Conservation (phyloP, 306 rosid genomes). For the Fragaria ananassa region DNA sequence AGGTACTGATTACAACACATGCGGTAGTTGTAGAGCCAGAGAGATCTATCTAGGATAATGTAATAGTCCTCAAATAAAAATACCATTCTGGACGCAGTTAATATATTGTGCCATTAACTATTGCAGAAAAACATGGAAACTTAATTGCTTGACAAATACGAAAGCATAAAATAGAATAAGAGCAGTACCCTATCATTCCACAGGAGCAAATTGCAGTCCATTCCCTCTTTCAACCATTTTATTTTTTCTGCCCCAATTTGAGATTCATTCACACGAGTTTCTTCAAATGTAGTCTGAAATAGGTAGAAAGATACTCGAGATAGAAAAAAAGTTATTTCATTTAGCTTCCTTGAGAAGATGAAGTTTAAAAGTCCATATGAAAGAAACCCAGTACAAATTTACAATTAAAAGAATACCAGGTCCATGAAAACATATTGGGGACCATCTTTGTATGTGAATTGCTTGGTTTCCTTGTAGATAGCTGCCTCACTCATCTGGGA, state of each 20-base stretch:
- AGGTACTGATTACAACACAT: slow-evolving; percentile 18
- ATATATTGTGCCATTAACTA: not conserved
- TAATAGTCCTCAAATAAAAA: slow-evolving; percentile 6
- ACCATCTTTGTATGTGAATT: slow-evolving; percentile 92
- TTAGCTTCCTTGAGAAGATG: slow-evolving; percentile 24
- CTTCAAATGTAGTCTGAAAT: slow-evolving; percentile 71
- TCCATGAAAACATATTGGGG: slow-evolving; percentile 94
- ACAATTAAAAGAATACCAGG: slow-evolving; percentile 51
- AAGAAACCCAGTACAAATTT: not conserved
- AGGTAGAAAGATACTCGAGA: not conserved
- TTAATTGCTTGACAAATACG: not conserved
- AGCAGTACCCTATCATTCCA: slow-evolving; percentile 82
- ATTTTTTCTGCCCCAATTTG: slow-evolving; percentile 60
- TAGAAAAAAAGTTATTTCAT: slow-evolving; percentile 16
- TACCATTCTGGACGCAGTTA: not conserved
- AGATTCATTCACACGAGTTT: slow-evolving; percentile 60
- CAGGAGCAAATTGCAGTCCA: slow-evolving; percentile 81
- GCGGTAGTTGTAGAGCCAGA: slow-evolving; percentile 6
- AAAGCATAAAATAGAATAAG: slow-evolving; percentile 24
- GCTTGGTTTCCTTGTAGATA: slow-evolving; percentile 85
- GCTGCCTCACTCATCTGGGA: slow-evolving; percentile 72
- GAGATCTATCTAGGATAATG: not conserved
- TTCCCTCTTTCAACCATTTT: slow-evolving; percentile 96
- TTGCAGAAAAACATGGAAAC: not conserved
- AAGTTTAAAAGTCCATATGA: not conserved